Base-by-base conservation (phyloP, 352 stramenopile genomes). In the Pythium brachiatum region DNA sequence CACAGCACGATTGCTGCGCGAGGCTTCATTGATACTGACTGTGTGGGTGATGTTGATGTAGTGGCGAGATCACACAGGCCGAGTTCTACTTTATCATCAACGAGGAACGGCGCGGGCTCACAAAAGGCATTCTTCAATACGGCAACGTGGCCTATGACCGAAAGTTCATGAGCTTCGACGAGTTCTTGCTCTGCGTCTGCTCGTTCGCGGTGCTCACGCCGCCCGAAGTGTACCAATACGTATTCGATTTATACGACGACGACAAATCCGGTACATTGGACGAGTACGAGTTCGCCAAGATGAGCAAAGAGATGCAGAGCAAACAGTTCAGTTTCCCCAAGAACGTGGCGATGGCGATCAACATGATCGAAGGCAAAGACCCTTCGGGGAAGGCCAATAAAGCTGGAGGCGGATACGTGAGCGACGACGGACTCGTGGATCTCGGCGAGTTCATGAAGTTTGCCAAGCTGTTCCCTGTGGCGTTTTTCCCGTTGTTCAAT, bases 71-170 rank as follows among this genome's bases (percentile, higher is more conserved):
- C 63, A 90, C 67, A 16, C 81, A 89, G 36, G 78, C 77, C 2
- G 81, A 90, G 60, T 88, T 90, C 48, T 90, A 86, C 61, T 88
- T 75, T 41, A 88, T 90, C 68, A 79, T 89, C 57, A 76, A 77
- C 29, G 81, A 90, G 32, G 75, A 84, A 7, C 63, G 67, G n/a
- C 64, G 79, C 0, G 70, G 75, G 12, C 60, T 90, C 52, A 88
- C 79, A 32, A 64, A 75, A 20, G 79, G 81, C 20, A 78, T 90
- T 34, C 72, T 89, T 11, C 61, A 68, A 27, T 77, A 83, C 52
- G 78, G 61, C 1, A 66, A 72, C 32, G 64, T 90, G 29, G 27
- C 59, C 1, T 50, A 32, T 0, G 58, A 78, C 20, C 72, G 79
- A 66, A 88, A 87, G 56, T 84, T 81, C 56, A 51, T 90, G 21